These are phyloP conservation scores for Phytophthora chlamydospora DNA, from an alignment of 352 stramenopile species.

Conservation along the genomic window DNA sequence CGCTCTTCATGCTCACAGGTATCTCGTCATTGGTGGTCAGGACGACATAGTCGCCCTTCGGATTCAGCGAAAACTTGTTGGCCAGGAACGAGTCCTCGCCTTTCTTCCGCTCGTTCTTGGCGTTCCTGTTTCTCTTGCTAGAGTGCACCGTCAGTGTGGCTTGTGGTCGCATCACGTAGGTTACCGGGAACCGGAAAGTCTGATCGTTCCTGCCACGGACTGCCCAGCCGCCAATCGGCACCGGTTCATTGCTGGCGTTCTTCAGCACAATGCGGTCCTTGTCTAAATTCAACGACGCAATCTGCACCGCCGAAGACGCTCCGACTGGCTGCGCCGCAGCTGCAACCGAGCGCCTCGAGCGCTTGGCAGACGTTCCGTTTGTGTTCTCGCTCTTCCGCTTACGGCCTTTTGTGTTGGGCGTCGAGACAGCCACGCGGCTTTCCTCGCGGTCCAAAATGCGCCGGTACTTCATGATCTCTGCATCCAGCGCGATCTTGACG, in stretches of 20 bases:
- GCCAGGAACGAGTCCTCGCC: constrained; percentile 80
- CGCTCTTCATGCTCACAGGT: constrained; percentile 67
- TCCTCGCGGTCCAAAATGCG: constrained; percentile 85
- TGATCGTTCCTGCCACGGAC: constrained; percentile 68
- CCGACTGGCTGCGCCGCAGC: background rate
- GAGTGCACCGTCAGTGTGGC: constrained; percentile 80
- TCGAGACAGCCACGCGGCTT: constrained; percentile 66
- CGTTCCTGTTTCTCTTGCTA: constrained; percentile 81
- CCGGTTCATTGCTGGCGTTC: constrained; percentile 64
- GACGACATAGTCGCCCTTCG: constrained; percentile 70
- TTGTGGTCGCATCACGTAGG: constrained; percentile 72
- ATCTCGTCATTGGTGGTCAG: constrained; percentile 68
- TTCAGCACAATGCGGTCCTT: constrained; percentile 82
- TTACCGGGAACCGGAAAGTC: constrained; percentile 72
- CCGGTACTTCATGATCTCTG: constrained; percentile 83
- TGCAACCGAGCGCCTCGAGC: constrained; percentile 42
- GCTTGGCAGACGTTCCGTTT: constrained; percentile 41
- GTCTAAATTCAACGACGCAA: constrained; percentile 68
- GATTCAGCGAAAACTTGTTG: constrained; percentile 82
- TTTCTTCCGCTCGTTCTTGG: constrained; percentile 72
- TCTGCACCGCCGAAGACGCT: constrained; percentile 50
- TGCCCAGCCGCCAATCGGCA: constrained; percentile 70
- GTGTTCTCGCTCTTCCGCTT: constrained; percentile 73
- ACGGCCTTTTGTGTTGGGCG: constrained; percentile 49
- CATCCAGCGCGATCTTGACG: constrained; percentile 81